Conservation (phyloP, 352 stramenopile genomes). For the Phytophthora rubi region DNA sequence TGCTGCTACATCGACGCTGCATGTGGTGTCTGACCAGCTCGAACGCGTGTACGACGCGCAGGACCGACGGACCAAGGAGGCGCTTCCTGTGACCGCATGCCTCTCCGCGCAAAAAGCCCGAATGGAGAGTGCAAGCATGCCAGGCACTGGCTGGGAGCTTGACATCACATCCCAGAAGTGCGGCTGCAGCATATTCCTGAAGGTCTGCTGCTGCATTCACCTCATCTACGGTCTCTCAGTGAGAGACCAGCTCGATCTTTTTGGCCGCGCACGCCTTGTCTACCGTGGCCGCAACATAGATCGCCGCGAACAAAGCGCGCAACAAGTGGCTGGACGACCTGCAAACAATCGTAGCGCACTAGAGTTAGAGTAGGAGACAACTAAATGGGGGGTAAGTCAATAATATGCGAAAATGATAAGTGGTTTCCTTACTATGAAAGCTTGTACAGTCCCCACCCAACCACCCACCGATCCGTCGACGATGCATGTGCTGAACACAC, state of each 20-base stretch:
- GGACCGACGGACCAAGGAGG: background rate
- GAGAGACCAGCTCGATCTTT: background rate
- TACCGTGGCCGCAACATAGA: slow-evolving; percentile 7
- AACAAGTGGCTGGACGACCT: background rate
- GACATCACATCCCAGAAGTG: slow-evolving; percentile 4
- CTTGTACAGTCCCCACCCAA: background rate
- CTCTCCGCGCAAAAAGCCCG: slow-evolving; percentile 3
- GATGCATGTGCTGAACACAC: background rate
- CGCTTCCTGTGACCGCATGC: background rate
- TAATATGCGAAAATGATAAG: too few relatives aligned
- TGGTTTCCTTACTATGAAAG: background rate
- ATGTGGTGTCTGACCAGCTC: background rate
- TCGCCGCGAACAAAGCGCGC: background rate
- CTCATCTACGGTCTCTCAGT: background rate
- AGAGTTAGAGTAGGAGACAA: slow-evolving; percentile 1
- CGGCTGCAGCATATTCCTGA: slow-evolving; percentile 4
- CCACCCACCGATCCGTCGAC: slow-evolving; percentile 11
- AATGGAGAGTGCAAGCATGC: slow-evolving; percentile 6
- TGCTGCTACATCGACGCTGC: background rate
- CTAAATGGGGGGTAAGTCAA: background rate
- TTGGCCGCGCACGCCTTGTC: background rate
- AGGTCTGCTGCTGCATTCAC: slow-evolving; percentile 10
- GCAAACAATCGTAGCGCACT: slow-evolving; percentile 6
- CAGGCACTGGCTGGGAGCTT: background rate
- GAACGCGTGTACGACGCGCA: slow-evolving; percentile 2